phyloP scores from a whole-genome alignment of 768 basidiomycete species.

The Gymnopilus dilepis region DNA sequence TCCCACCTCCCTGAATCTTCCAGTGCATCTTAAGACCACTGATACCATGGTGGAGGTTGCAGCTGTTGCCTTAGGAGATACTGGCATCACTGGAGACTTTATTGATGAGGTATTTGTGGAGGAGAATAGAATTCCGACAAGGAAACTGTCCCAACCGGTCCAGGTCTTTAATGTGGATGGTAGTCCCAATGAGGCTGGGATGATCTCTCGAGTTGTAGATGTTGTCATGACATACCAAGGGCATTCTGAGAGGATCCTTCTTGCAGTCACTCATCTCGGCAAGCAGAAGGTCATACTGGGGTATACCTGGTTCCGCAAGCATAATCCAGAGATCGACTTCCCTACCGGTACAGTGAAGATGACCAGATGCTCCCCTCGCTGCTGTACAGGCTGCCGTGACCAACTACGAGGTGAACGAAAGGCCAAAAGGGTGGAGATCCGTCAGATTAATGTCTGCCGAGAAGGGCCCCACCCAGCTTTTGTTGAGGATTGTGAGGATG shows the following conservation, averaged over 20 bases:
- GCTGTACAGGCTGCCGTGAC: conserved; percentile 12
- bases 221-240: conserved; percentile 22
- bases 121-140: conserved; percentile 9
- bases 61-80: conserved; percentile 20
- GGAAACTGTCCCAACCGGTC: conserved; percentile 10
- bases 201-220: conserved; percentile 24
- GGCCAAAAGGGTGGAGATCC: background rate
- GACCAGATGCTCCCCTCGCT: conserved; percentile 22
- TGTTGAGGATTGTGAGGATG: too few species aligned
- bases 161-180: conserved; percentile 31
- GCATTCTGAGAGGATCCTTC: conserved; percentile 23
- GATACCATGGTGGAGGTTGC: conserved; percentile 7
- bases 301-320: conserved; percentile 29
- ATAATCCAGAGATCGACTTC: conserved; percentile 32
- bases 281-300: conserved; percentile 26
- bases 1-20: background rate
- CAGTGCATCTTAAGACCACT: conserved; percentile 3
- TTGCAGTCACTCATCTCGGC: conserved; percentile 22
- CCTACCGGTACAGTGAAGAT: conserved; percentile 24
- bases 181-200: conserved; percentile 27
- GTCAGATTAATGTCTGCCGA: too few species aligned
- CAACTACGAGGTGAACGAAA: background rate
- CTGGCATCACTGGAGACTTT: conserved; percentile 20
- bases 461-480: too few species aligned
- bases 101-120: conserved; percentile 13